Base-by-base conservation (phyloP, 306 rosid species). In the Geum urbanum region DNA sequence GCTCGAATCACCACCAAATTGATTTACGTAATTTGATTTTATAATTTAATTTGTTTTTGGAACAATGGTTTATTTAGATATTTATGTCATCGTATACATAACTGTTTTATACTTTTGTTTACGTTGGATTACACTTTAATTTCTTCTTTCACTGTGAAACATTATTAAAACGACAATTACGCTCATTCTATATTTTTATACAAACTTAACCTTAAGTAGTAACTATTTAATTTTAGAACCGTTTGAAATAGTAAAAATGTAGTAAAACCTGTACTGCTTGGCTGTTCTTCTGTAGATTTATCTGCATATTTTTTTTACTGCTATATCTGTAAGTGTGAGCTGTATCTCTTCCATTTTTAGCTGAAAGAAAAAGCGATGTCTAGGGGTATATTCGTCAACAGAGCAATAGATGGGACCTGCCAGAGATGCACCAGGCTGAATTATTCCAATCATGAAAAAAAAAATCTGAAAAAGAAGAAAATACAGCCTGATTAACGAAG, bases 381-480 rank as follows among this genome's bases (percentile, higher is more conserved):
- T 8, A 69, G 55, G 82, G 76, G 55, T 63, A 68, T 24, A 70
- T 77, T 16, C 76, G 85, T 57, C 76, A 63, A 44, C 15, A 8
- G 18, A 46, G 44, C 67, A 60, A 72, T 50, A 32, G 10, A 48
- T 15, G 53, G 69, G 58, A 51, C 7, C 12, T 24, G 79, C 58
- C 81, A 82, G 86, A 78, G 52, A 14, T 44, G 85, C 67, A 74
- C 50, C 62, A 39, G 81, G 79, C 63, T 51, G 61, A 76, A 72
- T 63, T 15, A 27, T 66, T 65, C 19, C 70, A 58, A 53, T 64
- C 60, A 65, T 32, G 7, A 6, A 64, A 1, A 48, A 24, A 37
- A 0, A 10, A 73, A 52, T 74, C n/a, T 37, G 50, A 55, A 40
- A 76, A 32, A 32, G 37, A 32, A 57, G 46, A 45, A 76, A 63